Evolutionary conservation across 139 green algal species (phyloP).

Genomic region (Tetraselmis chui): DNA sequence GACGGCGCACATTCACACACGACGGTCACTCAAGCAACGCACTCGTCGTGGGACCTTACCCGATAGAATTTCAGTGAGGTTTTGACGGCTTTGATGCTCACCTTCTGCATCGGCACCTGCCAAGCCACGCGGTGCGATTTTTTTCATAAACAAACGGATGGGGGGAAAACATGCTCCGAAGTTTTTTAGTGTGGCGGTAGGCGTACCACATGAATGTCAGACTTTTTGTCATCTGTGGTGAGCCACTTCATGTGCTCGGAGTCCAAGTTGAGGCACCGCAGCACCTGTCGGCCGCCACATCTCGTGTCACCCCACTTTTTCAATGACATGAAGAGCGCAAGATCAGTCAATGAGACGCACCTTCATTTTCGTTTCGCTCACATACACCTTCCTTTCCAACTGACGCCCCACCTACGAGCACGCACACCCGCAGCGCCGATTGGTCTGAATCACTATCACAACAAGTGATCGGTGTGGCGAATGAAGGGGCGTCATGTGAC

Average conservation of each 20-base stretch:
- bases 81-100: slow-evolving; percentile 66
- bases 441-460: background rate
- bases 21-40: too few species aligned
- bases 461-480: too few species aligned
- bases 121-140: too few species aligned
- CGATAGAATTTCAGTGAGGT: slow-evolving; percentile 52
- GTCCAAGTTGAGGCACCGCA: slow-evolving; percentile 56
- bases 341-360: too few species aligned
- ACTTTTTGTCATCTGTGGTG: slow-evolving; percentile 69
- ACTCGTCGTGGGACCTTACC: background rate
- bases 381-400: slow-evolving; percentile 69
- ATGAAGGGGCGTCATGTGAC: too few species aligned
- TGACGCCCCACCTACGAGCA: slow-evolving; percentile 29
- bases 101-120: slow-evolving; percentile 61
- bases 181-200: too few species aligned
- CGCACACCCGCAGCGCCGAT: background rate
- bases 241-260: slow-evolving; percentile 21
- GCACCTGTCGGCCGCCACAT: slow-evolving; percentile 18
- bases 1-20: too few species aligned
- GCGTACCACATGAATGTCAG: slow-evolving; percentile 76
- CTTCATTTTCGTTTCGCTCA: slow-evolving; percentile 54
- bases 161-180: too few species aligned
- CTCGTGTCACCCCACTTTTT: too few species aligned
- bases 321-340: background rate
- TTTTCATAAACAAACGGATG: too few species aligned